These are phyloP conservation scores for Apophysomyces trapeziformis DNA, from an alignment of 371 early-diverging fungal genomes.

Conservation along the genomic window DNA sequence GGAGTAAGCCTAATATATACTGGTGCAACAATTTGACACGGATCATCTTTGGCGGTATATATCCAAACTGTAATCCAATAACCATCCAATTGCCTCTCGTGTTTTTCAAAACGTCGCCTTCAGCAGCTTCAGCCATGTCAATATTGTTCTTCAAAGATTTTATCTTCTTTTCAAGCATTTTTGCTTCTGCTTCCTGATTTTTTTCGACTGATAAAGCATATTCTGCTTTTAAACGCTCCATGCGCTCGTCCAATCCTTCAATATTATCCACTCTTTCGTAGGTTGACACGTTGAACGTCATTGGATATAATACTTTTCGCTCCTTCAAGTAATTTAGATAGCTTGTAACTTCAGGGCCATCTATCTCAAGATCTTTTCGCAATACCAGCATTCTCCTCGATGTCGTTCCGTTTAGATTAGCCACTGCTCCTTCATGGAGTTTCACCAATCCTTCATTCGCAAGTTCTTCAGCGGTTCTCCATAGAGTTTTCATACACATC, in stretches of 20 bases:
- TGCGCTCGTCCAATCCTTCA: constrained; percentile 30
- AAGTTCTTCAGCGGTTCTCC: constrained; percentile 15
- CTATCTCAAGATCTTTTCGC: constrained; percentile 21
- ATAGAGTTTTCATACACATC: constrained; percentile 26
- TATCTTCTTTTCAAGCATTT: constrained; percentile 12
- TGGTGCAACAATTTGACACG: constrained; percentile 49
- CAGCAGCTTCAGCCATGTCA: constrained; percentile 7
- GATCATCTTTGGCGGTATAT: constrained; percentile 41
- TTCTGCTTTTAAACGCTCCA: constrained; percentile 29
- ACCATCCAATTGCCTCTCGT: constrained; percentile 30
- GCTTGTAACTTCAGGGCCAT: constrained; percentile 23
- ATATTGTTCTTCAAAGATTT: neutral
- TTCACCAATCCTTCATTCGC: constrained; percentile 17
- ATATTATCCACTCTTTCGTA: constrained; percentile 17
- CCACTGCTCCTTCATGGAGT: neutral
- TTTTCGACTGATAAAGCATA: constrained; percentile 1
- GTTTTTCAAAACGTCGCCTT: neutral
- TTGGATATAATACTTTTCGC: constrained; percentile 1
- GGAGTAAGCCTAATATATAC: constrained; percentile 30
- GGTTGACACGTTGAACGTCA: constrained; percentile 9
- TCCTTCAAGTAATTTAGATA: constrained; percentile 19
- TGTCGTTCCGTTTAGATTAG: constrained; percentile 12
- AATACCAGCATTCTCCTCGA: constrained; percentile 6
- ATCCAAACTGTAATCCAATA: constrained; percentile 50
- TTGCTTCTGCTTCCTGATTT: constrained; percentile 12